Conservation (phyloP, 257 asterid genomes). For the Solanum okadae region DNA sequence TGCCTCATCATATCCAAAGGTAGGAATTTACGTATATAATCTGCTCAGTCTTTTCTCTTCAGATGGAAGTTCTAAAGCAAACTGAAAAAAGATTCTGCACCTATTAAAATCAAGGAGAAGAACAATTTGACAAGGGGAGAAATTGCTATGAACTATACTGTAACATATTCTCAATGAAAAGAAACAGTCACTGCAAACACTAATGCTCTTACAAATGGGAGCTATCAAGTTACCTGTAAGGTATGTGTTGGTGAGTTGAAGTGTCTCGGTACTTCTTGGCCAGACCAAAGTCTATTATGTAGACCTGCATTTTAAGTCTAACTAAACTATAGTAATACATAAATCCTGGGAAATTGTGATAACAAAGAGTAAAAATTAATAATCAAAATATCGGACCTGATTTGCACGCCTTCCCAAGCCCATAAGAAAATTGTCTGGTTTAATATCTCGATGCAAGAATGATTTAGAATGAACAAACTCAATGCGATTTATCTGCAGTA, state of each 20-base stretch:
- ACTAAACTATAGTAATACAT: not conserved
- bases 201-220: not conserved
- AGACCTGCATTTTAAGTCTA: constrained; percentile 48
- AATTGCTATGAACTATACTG: not conserved
- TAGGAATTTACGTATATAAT: not conserved
- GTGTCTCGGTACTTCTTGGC: constrained; percentile 94
- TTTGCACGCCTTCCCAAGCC: constrained; percentile 97
- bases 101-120: not conserved
- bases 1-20: not conserved
- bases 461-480: constrained; percentile 91
- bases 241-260: constrained; percentile 77
- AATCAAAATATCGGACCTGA: constrained; percentile 42
- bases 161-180: not conserved
- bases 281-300: constrained; percentile 87
- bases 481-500: constrained; percentile 80
- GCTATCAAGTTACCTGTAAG: constrained; percentile 62
- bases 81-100: not conserved
- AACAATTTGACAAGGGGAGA: not conserved
- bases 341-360: not conserved
- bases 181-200: not conserved
- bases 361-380: not conserved
- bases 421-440: constrained; percentile 99
- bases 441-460: constrained; percentile 94
- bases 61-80: not conserved
- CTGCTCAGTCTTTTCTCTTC: not conserved